A percentile compares a stretch with the other conserved stretches of the same genome.
Evolutionary conservation across 495 filamentous ascomycete species (phyloP).

Genomic region (Daldinia loculata): DNA sequence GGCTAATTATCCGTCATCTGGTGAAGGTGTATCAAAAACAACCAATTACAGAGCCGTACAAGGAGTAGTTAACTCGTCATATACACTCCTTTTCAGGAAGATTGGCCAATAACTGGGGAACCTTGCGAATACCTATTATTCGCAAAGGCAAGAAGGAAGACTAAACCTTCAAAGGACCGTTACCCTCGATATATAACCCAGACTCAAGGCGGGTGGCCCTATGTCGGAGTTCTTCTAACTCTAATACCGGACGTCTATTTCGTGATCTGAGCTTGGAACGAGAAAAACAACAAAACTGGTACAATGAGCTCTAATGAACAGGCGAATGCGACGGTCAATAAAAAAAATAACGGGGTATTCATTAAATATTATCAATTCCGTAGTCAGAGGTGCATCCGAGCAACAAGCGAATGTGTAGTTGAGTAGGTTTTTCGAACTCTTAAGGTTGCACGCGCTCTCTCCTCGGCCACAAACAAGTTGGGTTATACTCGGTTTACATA

Average conservation of each 20-base stretch:
- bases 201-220: neutral
- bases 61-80: neutral
- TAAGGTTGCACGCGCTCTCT: neutral
- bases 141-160: neutral
- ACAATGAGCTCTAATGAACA: neutral
- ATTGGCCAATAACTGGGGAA: neutral
- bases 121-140: neutral
- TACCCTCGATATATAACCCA: neutral
- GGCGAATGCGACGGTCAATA: slow-evolving; percentile 27
- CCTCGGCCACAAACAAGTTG: neutral
- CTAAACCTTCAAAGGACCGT: neutral
- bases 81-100: neutral
- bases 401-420: slow-evolving; percentile 16
- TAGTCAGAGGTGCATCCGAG: slow-evolving; percentile 10
- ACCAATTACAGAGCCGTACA: neutral
- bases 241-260: slow-evolving; percentile 15
- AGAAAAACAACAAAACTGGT: neutral
- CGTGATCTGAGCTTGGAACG: slow-evolving; percentile 1
- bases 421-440: neutral
- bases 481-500: neutral
- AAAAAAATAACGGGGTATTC: slow-evolving; percentile 14
- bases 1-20: slow-evolving; percentile 24
- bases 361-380: slow-evolving; percentile 33
- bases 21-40: neutral
- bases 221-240: neutral